Evolutionary conservation across 2,329 filamentous ascomycete genomes (phyloP).

Genomic region (Sporothrix curviconia): DNA sequence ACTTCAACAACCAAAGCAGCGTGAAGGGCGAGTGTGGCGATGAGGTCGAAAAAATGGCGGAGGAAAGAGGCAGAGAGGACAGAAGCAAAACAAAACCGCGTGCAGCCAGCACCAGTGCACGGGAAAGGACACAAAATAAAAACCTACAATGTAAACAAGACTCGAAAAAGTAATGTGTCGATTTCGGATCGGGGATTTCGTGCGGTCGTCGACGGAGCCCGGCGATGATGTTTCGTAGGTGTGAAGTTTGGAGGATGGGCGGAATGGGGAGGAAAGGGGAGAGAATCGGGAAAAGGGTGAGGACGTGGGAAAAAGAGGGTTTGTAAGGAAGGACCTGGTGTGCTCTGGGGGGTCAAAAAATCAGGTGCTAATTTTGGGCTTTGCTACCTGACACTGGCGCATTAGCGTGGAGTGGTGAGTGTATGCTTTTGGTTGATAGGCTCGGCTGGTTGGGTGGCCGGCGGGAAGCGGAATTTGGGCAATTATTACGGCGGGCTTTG

Average conservation of each 20-base stretch:
- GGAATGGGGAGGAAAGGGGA: slow-evolving; percentile 6
- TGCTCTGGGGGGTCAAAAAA: neutral
- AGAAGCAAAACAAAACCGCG: neutral
- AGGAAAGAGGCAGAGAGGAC: neutral
- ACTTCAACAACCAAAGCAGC: neutral
- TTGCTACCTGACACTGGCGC: slow-evolving; percentile 7
- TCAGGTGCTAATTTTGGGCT: slow-evolving; percentile 11
- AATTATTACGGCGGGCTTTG: slow-evolving; percentile 1
- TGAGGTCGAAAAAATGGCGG: slow-evolving; percentile 1
- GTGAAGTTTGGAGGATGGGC: slow-evolving; percentile 1
- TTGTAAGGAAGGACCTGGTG: slow-evolving; percentile 1
- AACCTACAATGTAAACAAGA: slow-evolving; percentile 5
- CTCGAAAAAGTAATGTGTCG: neutral
- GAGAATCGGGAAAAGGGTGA: slow-evolving; percentile 10
- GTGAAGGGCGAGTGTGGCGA: slow-evolving; percentile 7
- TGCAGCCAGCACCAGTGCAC: no score
- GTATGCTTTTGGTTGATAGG: slow-evolving; percentile 3
- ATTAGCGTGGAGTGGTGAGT: slow-evolving; percentile 4
- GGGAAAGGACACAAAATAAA: neutral
- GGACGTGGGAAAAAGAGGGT: slow-evolving; percentile 2
- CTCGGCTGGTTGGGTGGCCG: neutral
- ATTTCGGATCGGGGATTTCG: neutral
- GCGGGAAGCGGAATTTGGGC: neutral
- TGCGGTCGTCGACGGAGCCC: neutral
- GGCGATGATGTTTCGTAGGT: neutral